These are phyloP conservation scores for Phytophthora idaei DNA, from an alignment of 352 stramenopile genomes.

Conservation along the genomic window DNA sequence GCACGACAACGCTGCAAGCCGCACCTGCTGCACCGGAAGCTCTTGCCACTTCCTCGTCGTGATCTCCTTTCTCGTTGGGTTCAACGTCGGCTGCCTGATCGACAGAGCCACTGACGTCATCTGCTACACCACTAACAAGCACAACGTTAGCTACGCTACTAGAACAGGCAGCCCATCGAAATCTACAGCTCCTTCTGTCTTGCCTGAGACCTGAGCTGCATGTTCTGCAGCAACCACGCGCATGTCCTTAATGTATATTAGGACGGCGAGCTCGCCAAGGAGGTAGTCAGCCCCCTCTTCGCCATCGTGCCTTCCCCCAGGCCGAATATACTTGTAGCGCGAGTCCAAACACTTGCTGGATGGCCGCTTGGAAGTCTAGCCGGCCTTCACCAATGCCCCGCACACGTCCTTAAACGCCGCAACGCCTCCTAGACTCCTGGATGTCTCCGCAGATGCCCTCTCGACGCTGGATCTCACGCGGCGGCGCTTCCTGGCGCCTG, in stretches of 20 bases:
- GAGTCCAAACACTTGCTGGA: background rate
- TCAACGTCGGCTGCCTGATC: too few relatives aligned
- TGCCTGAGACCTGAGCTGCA: background rate
- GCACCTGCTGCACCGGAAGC: too few relatives aligned
- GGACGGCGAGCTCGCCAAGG: slow-evolving; percentile 1
- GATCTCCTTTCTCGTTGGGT: too few relatives aligned
- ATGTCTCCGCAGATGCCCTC: background rate
- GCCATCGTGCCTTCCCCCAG: slow-evolving; percentile 4
- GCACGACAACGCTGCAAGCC: too few relatives aligned
- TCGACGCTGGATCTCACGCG: background rate
- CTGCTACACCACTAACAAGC: background rate
- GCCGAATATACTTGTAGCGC: slow-evolving; percentile 4
- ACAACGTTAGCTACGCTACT: background rate
- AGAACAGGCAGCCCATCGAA: background rate
- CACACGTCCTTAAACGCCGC: slow-evolving; percentile 7
- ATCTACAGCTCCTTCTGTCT: background rate
- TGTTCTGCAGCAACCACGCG: background rate
- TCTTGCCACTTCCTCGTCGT: too few relatives aligned
- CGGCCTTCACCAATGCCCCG: slow-evolving; percentile 9
- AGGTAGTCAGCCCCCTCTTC: background rate
- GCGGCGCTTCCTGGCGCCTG: background rate
- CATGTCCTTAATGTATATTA: slow-evolving; percentile 2
- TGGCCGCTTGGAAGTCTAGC: slow-evolving; percentile 4
- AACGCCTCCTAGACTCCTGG: slow-evolving; percentile 5
- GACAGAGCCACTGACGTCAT: too few relatives aligned